A percentile compares a stretch with the other conserved stretches of the same genome.
Evolutionary conservation across 805 yeast genomes (phyloP).

Genomic region (Ogataea chonburiensis): DNA sequence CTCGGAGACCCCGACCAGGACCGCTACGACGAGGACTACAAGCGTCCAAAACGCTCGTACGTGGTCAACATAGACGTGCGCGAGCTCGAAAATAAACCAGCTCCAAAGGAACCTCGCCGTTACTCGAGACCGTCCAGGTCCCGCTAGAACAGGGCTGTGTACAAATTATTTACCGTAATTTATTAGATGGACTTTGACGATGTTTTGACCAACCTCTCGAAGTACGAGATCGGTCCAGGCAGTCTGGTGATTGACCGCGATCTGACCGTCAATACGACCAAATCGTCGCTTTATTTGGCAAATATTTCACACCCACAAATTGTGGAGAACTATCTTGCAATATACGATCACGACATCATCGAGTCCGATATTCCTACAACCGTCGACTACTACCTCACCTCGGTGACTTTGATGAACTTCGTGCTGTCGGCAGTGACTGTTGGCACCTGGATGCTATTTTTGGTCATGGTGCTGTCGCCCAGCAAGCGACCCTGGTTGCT

Average conservation of each 20-base stretch:
- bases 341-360: slow-evolving; percentile 13
- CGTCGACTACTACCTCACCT: slow-evolving; percentile 37
- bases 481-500: slow-evolving; percentile 59
- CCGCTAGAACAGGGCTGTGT: slow-evolving; percentile 2
- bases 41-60: slow-evolving; percentile 37
- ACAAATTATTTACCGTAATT: background rate
- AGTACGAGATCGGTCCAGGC: slow-evolving; percentile 14
- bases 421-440: slow-evolving; percentile 55
- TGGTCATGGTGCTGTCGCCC: slow-evolving; percentile 53
- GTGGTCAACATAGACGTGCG: slow-evolving; percentile 42
- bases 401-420: slow-evolving; percentile 47
- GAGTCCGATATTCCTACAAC: slow-evolving; percentile 37
- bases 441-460: slow-evolving; percentile 68
- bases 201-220: slow-evolving; percentile 5
- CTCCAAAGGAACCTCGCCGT: slow-evolving; percentile 8
- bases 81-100: slow-evolving; percentile 39
- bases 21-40: slow-evolving; percentile 20
- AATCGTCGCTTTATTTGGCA: slow-evolving; percentile 2
- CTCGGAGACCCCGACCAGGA: slow-evolving; percentile 12
- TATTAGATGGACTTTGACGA: background rate
- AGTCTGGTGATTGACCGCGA: background rate
- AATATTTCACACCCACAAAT: slow-evolving; percentile 1
- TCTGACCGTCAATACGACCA: background rate
- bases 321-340: background rate
- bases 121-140: slow-evolving; percentile 9